A percentile compares a stretch with the other conserved stretches of the same genome.
Conservation (phyloP, 2,329 filamentous ascomycete species). For the Colletotrichum salicis region DNA sequence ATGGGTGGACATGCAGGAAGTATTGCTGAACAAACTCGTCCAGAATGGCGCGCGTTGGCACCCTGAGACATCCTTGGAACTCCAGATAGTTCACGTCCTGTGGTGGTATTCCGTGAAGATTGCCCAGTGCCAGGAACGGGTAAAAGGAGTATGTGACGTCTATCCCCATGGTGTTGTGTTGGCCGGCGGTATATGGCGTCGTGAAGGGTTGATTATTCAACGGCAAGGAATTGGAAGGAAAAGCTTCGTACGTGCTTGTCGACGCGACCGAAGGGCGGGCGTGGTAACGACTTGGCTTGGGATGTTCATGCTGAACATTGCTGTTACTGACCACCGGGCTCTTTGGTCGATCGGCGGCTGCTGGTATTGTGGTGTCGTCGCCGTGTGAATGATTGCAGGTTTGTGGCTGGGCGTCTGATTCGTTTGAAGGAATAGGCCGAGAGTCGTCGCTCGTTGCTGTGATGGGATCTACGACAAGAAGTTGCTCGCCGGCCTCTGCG, state of each 20-base stretch:
- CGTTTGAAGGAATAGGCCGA: conserved; percentile 32
- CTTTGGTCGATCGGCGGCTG: neutral
- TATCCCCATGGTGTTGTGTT: conserved; percentile 41
- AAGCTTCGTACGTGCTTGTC: conserved; percentile 27
- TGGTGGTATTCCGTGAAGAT: conserved; percentile 48
- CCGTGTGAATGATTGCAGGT: conserved; percentile 2
- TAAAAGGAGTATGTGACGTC: conserved; percentile 56
- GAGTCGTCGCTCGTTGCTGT: conserved; percentile 42
- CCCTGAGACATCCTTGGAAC: conserved; percentile 56
- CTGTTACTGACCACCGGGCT: conserved; percentile 2
- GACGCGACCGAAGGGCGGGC: neutral
- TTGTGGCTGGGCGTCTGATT: neutral
- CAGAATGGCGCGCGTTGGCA: conserved; percentile 53
- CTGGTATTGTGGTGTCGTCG: neutral
- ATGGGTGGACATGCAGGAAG: conserved; percentile 58
- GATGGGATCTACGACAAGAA: conserved; percentile 42
- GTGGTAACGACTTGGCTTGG: neutral
- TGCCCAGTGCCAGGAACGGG: conserved; percentile 52
- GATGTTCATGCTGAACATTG: neutral
- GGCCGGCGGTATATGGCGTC: conserved; percentile 41
- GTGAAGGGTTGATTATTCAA: neutral
- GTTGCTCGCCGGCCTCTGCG: conserved; percentile 40
- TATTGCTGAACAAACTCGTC: conserved; percentile 61
- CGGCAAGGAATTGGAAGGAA: neutral
- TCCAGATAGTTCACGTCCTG: conserved; percentile 60